These are phyloP conservation scores for Picea sitchensis DNA, from an alignment of 75 land plant species.

Conservation along the genomic window DNA sequence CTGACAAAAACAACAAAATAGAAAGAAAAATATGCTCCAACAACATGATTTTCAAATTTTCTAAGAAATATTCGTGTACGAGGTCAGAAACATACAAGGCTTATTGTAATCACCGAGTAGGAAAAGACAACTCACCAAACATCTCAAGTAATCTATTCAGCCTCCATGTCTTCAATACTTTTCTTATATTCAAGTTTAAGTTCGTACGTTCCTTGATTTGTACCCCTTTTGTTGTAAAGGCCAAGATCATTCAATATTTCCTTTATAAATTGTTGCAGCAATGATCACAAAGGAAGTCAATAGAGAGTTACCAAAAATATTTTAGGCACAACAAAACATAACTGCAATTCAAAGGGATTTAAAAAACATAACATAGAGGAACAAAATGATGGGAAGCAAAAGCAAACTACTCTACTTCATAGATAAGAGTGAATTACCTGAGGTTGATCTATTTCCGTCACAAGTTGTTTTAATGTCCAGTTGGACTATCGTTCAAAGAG, in stretches of 20 bases:
- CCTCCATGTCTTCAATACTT: constrained; percentile 48
- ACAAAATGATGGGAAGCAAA: too few species aligned
- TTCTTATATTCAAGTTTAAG: constrained; percentile 93
- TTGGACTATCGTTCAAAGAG: constrained; percentile 93
- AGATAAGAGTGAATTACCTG: constrained; percentile 74
- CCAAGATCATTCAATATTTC: constrained; percentile 94
- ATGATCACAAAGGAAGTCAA: not conserved
- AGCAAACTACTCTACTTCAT: too few species aligned
- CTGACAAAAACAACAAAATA: too few species aligned
- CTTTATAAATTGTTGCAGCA: constrained; percentile 89
- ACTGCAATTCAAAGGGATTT: too few species aligned
- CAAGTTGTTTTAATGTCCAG: constrained; percentile 97
- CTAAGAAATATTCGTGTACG: too few species aligned
- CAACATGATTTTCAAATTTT: too few species aligned
- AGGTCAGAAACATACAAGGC: too few species aligned
- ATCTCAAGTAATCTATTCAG: constrained; percentile 16
- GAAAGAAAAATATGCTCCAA: too few species aligned
- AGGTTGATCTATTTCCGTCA: constrained; percentile 94
- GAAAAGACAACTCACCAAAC: not conserved
- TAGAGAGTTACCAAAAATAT: too few species aligned
- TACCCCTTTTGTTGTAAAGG: constrained; percentile 92
- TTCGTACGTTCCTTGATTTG: constrained; percentile 98
- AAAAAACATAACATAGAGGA: too few species aligned
- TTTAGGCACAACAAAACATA: too few species aligned
- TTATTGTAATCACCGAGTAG: too few species aligned